Evolutionary conservation across 345 rosid genomes (phyloP).

Genomic region (Nasturtium officinale): DNA sequence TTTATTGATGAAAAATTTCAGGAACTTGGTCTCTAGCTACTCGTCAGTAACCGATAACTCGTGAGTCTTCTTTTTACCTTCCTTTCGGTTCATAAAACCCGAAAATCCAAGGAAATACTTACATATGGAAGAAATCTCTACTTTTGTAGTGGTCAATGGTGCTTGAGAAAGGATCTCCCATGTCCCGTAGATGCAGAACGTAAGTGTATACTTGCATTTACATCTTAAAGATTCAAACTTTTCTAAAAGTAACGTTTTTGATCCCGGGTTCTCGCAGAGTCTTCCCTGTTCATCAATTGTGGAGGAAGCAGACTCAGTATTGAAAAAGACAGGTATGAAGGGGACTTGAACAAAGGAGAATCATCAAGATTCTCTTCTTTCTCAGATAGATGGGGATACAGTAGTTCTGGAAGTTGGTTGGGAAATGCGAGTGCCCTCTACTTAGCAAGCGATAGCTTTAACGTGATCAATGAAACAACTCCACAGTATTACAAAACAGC

Average conservation of each 20-base stretch:
- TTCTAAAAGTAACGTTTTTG: not conserved
- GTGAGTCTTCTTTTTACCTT: constrained; percentile 50
- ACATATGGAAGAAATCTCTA: not conserved
- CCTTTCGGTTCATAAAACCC: not conserved
- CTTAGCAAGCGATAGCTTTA: constrained; percentile 40
- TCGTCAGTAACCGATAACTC: constrained; percentile 46
- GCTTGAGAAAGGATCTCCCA: constrained; percentile 70
- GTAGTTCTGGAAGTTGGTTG: constrained; percentile 67
- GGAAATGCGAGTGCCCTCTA: not conserved
- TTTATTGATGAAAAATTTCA: constrained; percentile 38
- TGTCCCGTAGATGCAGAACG: constrained; percentile 53
- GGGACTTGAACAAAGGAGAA: constrained; percentile 49
- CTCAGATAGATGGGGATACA: constrained; percentile 63
- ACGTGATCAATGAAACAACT: constrained; percentile 41
- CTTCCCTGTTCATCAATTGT: constrained; percentile 76
- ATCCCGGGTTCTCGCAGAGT: constrained; percentile 46
- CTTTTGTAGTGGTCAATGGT: constrained; percentile 58
- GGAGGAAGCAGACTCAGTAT: constrained; percentile 50
- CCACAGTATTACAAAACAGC: constrained; percentile 57
- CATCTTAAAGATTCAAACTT: constrained; percentile 14
- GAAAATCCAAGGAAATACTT: not conserved
- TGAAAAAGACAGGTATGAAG: constrained; percentile 50
- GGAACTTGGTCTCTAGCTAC: constrained; percentile 72
- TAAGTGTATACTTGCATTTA: constrained; percentile 40
- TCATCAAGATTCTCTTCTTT: constrained; percentile 45